Evolutionary conservation across 2,329 filamentous ascomycete species (phyloP).

Genomic region (Anthostomella pinea): DNA sequence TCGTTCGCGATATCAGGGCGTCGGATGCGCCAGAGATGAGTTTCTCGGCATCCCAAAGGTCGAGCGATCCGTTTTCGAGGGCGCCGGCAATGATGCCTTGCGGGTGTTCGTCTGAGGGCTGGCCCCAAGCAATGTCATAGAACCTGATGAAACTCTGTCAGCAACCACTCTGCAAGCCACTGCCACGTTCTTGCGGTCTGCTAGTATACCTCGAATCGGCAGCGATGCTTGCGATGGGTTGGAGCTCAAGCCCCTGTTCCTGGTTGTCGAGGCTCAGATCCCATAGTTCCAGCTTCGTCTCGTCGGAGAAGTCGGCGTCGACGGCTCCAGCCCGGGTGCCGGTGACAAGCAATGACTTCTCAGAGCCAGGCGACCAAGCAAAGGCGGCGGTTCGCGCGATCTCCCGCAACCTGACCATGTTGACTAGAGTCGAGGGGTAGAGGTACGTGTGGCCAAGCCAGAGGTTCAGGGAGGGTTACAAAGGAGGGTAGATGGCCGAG

Average conservation of each 20-base stretch:
- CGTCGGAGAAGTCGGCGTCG: slow-evolving; percentile 95
- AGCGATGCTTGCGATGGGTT: slow-evolving; percentile 77
- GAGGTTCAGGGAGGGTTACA: slow-evolving; percentile 10
- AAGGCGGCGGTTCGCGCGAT: slow-evolving; percentile 96
- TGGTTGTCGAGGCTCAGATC: slow-evolving; percentile 80
- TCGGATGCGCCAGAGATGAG: slow-evolving; percentile 59
- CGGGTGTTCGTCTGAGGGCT: slow-evolving; percentile 72
- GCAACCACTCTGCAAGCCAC: slow-evolving; percentile 8
- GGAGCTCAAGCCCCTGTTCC: slow-evolving; percentile 75
- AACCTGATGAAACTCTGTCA: slow-evolving; percentile 58
- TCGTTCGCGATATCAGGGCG: slow-evolving; percentile 79
- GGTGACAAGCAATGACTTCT: slow-evolving; percentile 80
- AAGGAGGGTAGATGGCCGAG: slow-evolving; percentile 17
- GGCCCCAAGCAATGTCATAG: slow-evolving; percentile 94
- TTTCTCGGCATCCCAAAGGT: slow-evolving; percentile 86
- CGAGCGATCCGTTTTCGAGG: slow-evolving; percentile 88
- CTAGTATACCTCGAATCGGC: slow-evolving; percentile 81
- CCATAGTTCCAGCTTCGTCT: slow-evolving; percentile 96
- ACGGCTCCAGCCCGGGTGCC: slow-evolving; percentile 94
- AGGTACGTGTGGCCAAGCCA: slow-evolving; percentile 28
- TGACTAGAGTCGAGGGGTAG: slow-evolving; percentile 23
- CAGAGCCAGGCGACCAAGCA: slow-evolving; percentile 85
- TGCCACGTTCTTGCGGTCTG: background rate
- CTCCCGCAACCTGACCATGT: slow-evolving; percentile 94
- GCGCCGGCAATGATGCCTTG: slow-evolving; percentile 92